Evolutionary conservation across 805 yeast species (phyloP), one percentile per base, ranked within the genome.

Genomic region (Ogataea philodendri): DNA sequence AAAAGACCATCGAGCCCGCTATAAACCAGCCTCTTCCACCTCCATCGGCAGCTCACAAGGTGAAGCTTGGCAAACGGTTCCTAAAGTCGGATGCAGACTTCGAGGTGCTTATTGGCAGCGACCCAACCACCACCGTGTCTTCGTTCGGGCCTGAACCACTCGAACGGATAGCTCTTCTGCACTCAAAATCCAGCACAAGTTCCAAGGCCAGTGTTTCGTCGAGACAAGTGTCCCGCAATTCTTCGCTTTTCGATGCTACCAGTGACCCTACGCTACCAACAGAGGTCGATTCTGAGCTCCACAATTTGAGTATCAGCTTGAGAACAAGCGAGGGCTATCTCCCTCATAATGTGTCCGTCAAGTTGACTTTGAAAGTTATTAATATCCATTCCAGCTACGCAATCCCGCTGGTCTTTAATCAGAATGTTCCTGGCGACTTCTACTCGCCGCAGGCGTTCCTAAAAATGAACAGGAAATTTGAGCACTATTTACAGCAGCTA

Each of bases 371-470:
- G 25, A 37, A 25, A 15, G 38, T 39, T 2, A 20, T 42, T 23
- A 45, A 42, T 15, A 5, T 48, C 1, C 20, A 24, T 7, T 43
- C 54, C 4, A 14, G 18, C 5, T 13, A 26, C 4, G 40, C 45
- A 3, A 66, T 70, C 26, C 75, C 76, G 11, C 50, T 70, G 11
- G 61, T 61, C 33, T 40, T 70, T n/a, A 60, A 65, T 13, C 42
- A 61, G 1, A 34, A 61, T 17, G 42, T 65, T 14, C 24, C 52
- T 22, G 49, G 54, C 26, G 9, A 22, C 8, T 22, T 14, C 14
- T 22, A 17, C 17, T 11, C 13, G 1, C 5, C 17, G 5, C 9
- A 18, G 5, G 15, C 10, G n/a, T 14, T 23, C 13, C 7, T 28
- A 9, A 14, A 18, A 7, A 22, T 49, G 7, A 41, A 34, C 22